Evolutionary conservation across 306 rosid species (phyloP).

Genomic region (Cyamopsis tetragonoloba): DNA sequence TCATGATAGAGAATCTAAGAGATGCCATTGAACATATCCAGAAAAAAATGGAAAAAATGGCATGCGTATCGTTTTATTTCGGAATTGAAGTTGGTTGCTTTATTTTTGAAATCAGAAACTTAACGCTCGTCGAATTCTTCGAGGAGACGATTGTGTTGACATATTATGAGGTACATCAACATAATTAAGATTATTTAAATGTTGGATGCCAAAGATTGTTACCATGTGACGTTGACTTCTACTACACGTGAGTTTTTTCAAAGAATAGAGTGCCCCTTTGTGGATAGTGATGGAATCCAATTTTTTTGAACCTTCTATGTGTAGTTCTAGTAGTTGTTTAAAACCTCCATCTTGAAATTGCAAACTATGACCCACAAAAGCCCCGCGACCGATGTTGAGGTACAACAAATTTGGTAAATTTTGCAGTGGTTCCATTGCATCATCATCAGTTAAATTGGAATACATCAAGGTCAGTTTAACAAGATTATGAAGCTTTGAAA

Average conservation of each 20-base stretch:
- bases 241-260: not conserved
- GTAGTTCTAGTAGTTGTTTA: not conserved
- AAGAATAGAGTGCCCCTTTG: not conserved
- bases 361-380: not conserved
- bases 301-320: accelerated
- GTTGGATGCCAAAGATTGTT: not conserved
- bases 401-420: not conserved
- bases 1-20: too few species aligned
- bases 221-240: not conserved
- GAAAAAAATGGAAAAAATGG: too few species aligned
- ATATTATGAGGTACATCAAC: too few species aligned
- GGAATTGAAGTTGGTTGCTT: too few species aligned
- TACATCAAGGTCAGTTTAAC: accelerated
- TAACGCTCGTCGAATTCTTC: too few species aligned
- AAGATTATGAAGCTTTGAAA: not conserved
- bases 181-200: not conserved
- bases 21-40: too few species aligned
- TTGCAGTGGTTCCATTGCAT: not conserved
- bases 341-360: not conserved
- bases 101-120: too few species aligned
- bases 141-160: too few species aligned
- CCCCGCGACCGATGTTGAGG: accelerated
- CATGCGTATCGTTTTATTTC: too few species aligned
- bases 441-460: not conserved
- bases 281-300: not conserved